These are phyloP conservation scores for Neopestalotiopsis clavispora DNA, from an alignment of 2,329 filamentous ascomycete species.

Conservation along the genomic window DNA sequence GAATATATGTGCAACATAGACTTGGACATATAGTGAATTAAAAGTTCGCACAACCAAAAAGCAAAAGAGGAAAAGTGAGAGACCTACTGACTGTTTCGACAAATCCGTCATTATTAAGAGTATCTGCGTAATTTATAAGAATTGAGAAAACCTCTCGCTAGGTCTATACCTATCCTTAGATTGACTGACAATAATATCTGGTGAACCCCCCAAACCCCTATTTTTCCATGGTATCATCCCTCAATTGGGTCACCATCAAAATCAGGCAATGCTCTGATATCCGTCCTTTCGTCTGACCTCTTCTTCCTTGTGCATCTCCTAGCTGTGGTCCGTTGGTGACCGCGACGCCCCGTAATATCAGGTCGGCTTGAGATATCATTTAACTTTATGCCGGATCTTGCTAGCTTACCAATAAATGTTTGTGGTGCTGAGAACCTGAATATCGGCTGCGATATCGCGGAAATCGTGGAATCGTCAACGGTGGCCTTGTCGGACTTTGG, in stretches of 20 bases:
- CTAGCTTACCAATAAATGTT: conserved; percentile 18
- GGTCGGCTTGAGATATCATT: not conserved
- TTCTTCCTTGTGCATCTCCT: conserved; percentile 1
- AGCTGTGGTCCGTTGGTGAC: not conserved
- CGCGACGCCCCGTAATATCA: not conserved
- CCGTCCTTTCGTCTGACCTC: conserved; percentile 13
- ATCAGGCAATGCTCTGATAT: conserved; percentile 20
- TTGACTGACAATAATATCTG: not conserved
- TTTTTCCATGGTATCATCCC: conserved; percentile 7
- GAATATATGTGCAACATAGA: too few relatives aligned
- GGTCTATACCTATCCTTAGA: too few relatives aligned
- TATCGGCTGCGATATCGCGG: not conserved
- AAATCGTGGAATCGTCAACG: not conserved
- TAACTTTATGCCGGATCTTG: not conserved
- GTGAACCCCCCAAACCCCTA: not conserved
- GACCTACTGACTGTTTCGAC: too few relatives aligned
- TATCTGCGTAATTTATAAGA: too few relatives aligned
- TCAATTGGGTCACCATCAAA: conserved; percentile 23
- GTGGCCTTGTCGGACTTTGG: not conserved
- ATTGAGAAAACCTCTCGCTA: too few relatives aligned
- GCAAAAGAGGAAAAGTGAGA: too few relatives aligned
- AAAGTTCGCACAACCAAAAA: too few relatives aligned
- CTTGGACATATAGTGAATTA: too few relatives aligned
- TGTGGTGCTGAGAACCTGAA: conserved; percentile 15
- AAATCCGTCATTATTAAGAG: too few relatives aligned